Evolutionary conservation across 179 eudicot genomes (phyloP).

Genomic region (Beta corolliflora): DNA sequence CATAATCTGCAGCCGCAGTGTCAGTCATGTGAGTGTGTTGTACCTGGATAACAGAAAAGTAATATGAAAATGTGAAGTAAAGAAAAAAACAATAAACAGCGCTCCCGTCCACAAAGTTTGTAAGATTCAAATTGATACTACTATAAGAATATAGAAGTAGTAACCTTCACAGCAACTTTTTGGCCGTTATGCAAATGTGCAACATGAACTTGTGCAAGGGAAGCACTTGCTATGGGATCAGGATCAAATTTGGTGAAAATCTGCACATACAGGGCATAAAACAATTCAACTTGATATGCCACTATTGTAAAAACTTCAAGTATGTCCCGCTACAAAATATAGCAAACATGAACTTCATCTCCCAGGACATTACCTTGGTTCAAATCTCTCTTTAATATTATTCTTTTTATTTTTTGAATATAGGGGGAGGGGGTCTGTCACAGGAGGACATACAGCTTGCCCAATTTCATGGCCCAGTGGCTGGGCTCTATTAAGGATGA

Average conservation of each 20-base stretch:
- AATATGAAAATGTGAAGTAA: conserved; percentile 11
- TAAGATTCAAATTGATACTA: conserved; percentile 1
- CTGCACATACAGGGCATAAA: conserved; percentile 41
- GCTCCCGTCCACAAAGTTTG: background rate
- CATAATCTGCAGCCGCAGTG: conserved; percentile 97
- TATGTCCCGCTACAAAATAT: background rate
- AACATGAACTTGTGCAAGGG: conserved; percentile 98
- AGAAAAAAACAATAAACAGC: conserved; percentile 1
- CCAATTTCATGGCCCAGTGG: background rate
- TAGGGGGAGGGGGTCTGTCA: background rate
- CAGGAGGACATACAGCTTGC: too few species aligned
- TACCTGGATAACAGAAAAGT: conserved; percentile 55
- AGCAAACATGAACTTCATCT: background rate
- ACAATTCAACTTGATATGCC: conserved; percentile 6
- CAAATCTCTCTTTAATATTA: background rate
- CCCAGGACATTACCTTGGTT: background rate
- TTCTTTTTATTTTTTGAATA: background rate
- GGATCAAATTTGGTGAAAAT: conserved; percentile 88
- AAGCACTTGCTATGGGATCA: conserved; percentile 96
- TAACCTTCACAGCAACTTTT: conserved; percentile 99
- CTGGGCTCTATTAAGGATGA: background rate
- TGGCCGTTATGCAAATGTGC: conserved; percentile 81
- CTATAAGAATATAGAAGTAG: conserved; percentile 15
- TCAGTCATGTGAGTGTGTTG: conserved; percentile 99
- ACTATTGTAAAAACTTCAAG: background rate